These are phyloP conservation scores for Apium graveolens DNA, from an alignment of 129 eudicot genomes.

Conservation along the genomic window DNA sequence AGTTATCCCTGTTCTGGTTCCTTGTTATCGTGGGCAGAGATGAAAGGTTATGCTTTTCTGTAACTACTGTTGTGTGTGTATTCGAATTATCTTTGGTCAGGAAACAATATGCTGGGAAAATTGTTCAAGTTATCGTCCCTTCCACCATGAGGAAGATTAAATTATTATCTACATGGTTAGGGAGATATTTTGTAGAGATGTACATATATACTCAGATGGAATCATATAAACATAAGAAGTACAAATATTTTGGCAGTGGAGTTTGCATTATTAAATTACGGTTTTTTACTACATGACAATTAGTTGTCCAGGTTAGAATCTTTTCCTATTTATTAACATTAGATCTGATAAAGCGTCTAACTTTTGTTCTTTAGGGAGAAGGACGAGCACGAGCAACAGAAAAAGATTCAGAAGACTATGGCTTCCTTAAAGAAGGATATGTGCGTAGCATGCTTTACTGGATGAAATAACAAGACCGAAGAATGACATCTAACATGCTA, in stretches of 20 bases:
- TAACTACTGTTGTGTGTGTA: too few relatives aligned
- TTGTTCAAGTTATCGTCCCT: not conserved
- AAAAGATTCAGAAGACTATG: constrained; percentile 45
- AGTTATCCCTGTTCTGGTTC: not conserved
- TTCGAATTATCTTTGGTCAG: too few relatives aligned
- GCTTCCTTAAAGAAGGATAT: constrained; percentile 60
- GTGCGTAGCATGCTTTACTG: constrained; percentile 26
- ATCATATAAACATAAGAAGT: not conserved
- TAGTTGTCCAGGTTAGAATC: not conserved
- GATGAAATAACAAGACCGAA: not conserved
- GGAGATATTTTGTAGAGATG: not conserved
- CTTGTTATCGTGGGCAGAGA: not conserved
- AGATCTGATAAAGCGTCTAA: not conserved
- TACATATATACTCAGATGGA: not conserved
- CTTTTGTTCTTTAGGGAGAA: constrained; percentile 29
- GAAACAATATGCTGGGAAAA: not conserved
- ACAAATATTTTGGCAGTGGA: not conserved
- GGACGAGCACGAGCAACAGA: constrained; percentile 29
- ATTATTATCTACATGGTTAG: not conserved
- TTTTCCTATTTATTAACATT: not conserved
- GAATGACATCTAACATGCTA: not conserved
- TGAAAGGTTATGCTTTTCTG: not conserved
- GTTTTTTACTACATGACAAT: not conserved
- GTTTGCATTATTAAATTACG: not conserved
- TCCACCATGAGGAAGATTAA: not conserved